phyloP scores from a whole-genome alignment of 2,329 filamentous ascomycete species.

The Neocucurbitaria cava region DNA sequence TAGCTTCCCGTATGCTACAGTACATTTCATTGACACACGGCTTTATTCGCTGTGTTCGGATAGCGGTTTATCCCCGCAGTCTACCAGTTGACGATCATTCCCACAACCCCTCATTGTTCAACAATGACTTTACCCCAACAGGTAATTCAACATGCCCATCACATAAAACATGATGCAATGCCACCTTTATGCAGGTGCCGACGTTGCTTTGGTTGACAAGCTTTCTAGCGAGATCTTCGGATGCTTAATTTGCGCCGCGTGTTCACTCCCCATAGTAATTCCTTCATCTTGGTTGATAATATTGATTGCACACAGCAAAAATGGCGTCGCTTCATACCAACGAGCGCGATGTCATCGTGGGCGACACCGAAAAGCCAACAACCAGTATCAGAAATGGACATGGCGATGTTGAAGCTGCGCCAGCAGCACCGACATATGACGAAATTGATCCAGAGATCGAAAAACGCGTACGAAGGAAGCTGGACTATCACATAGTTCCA shows the following conservation, averaged over 20 bases:
- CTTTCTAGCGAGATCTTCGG: neutral
- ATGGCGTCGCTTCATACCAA: neutral
- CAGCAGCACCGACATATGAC: neutral
- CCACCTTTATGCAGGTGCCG: neutral
- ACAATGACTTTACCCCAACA: slow-evolving; percentile 2
- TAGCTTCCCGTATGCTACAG: too few relatives aligned
- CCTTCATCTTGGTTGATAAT: too few relatives aligned
- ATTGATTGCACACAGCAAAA: neutral
- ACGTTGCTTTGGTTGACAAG: neutral
- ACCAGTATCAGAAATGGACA: slow-evolving; percentile 1
- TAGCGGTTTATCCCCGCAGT: too few relatives aligned
- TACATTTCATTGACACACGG: too few relatives aligned
- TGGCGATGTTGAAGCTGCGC: slow-evolving; percentile 9
- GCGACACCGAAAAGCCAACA: neutral
- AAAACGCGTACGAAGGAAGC: slow-evolving; percentile 36
- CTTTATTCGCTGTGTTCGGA: too few relatives aligned
- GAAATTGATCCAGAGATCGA: slow-evolving; percentile 29
- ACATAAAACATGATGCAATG: neutral
- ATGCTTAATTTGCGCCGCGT: neutral
- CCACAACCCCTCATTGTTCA: slow-evolving; percentile 5
- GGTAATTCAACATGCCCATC: neutral
- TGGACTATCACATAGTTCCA: slow-evolving; percentile 41
- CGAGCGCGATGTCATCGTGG: neutral
- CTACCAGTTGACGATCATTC: neutral
- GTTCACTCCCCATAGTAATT: neutral